phyloP scores from a whole-genome alignment of 2,329 filamentous ascomycete genomes.

The Trichoderma sp. region DNA sequence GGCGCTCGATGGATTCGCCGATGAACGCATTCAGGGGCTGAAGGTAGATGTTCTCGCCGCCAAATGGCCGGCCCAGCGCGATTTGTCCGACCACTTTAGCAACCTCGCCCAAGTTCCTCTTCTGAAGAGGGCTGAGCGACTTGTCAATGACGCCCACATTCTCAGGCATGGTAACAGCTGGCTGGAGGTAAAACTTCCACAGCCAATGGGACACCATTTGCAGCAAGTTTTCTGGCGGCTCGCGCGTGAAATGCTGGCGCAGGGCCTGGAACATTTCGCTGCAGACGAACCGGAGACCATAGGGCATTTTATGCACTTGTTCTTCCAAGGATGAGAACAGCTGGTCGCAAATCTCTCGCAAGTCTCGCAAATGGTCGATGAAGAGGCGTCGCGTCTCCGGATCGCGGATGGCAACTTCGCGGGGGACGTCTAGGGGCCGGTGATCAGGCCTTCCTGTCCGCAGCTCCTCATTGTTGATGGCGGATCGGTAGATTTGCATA shows the following conservation, averaged over 20 bases:
- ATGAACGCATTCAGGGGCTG: constrained; percentile 94
- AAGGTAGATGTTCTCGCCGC: constrained; percentile 90
- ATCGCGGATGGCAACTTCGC: constrained; percentile 94
- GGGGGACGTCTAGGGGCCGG: constrained; percentile 77
- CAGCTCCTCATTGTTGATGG: constrained; percentile 96
- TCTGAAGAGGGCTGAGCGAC: constrained; percentile 84
- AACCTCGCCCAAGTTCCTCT: constrained; percentile 86
- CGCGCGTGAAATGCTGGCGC: constrained; percentile 72
- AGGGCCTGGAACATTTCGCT: constrained; percentile 82
- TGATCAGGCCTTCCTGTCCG: constrained; percentile 82
- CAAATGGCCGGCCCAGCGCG: constrained; percentile 83
- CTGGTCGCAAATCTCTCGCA: constrained; percentile 91
- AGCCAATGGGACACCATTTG: constrained; percentile 88
- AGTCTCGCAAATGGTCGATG: constrained; percentile 89
- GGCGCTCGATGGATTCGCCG: constrained; percentile 75
- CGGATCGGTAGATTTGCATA: constrained; percentile 92
- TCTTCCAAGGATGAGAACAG: constrained; percentile 83
- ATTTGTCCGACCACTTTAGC: constrained; percentile 89
- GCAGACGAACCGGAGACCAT: constrained; percentile 84
- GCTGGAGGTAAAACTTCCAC: constrained; percentile 91
- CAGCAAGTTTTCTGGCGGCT: constrained; percentile 73
- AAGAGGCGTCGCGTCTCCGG: constrained; percentile 89
- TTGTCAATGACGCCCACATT: constrained; percentile 91
- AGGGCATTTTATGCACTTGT: constrained; percentile 82
- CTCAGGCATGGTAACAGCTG: constrained; percentile 84